Evolutionary conservation across 2,329 filamentous ascomycete genomes (phyloP).

Genomic region (Calonectria pseudoreteaudii): DNA sequence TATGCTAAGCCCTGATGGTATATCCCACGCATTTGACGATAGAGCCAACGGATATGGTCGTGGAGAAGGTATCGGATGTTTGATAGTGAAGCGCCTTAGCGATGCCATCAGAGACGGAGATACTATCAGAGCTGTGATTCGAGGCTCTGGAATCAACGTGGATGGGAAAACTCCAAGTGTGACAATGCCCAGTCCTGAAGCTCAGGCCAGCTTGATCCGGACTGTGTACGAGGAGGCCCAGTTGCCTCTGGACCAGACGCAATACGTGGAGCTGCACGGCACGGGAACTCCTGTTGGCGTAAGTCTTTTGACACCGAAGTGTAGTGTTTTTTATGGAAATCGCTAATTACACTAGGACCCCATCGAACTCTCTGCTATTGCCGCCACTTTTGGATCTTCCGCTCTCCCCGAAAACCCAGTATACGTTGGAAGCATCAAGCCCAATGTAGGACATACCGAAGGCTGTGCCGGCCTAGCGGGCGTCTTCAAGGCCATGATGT

Average conservation of each 20-base stretch:
- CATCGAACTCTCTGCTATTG: not conserved
- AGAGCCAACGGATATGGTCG: not conserved
- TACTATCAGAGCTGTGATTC: slow-evolving; percentile 48
- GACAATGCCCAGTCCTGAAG: slow-evolving; percentile 51
- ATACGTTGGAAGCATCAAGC: not conserved
- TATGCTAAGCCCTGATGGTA: not conserved
- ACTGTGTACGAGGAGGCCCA: slow-evolving; percentile 17
- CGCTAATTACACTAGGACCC: not conserved
- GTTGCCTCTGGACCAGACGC: slow-evolving; percentile 43
- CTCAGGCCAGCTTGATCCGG: slow-evolving; percentile 52
- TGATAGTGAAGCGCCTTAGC: slow-evolving; percentile 53
- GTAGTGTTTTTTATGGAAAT: not conserved
- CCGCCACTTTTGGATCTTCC: not conserved
- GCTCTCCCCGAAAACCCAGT: not conserved
- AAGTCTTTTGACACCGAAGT: not conserved
- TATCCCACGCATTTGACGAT: not conserved
- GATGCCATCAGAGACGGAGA: slow-evolving; percentile 57
- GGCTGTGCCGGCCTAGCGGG: not conserved
- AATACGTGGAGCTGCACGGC: slow-evolving; percentile 90
- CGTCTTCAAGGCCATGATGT: not conserved
- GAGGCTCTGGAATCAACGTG: slow-evolving; percentile 48
- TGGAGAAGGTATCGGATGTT: not conserved
- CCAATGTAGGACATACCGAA: not conserved
- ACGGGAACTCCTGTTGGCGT: slow-evolving; percentile 71
- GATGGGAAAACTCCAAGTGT: slow-evolving; percentile 56